Conservation (phyloP, 352 stramenopile species). For the Globisporangium paroecandrum region DNA sequence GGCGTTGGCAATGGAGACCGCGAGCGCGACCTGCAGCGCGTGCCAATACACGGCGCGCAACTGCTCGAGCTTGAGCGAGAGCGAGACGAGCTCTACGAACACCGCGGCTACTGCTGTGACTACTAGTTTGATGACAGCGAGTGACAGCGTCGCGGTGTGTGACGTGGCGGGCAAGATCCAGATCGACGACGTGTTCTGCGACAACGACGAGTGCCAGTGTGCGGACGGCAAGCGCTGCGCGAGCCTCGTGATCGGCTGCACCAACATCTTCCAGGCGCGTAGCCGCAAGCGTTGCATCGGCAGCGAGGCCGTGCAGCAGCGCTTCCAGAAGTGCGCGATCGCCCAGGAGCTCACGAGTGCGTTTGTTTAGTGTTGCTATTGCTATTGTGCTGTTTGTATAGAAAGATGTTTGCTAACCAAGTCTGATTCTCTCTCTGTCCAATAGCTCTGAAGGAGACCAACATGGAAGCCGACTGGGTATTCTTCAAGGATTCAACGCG, state of each 20-base stretch:
- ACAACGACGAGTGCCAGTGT: constrained; percentile 55
- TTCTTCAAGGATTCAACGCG: constrained; percentile 54
- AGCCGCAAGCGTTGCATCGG: constrained; percentile 69
- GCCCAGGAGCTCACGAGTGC: constrained; percentile 47
- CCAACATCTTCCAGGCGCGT: constrained; percentile 64
- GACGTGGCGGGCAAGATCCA: constrained; percentile 53
- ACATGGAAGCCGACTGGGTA: constrained; percentile 63
- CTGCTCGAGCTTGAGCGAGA: constrained; percentile 33
- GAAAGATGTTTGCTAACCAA: neutral
- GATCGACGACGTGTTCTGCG: constrained; percentile 82
- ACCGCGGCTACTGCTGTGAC: constrained; percentile 1
- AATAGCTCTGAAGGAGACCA: constrained; percentile 37
- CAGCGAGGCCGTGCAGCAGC: constrained; percentile 34
- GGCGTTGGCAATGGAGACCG: constrained; percentile 6
- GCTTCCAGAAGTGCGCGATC: constrained; percentile 51
- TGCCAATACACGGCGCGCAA: constrained; percentile 69
- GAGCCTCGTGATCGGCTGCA: constrained; percentile 62
- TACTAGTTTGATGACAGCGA: constrained; percentile 2
- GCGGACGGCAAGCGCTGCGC: constrained; percentile 46
- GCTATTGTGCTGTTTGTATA: no score
- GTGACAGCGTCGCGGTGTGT: constrained; percentile 44
- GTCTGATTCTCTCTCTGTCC: neutral
- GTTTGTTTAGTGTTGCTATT: constrained; percentile 11
- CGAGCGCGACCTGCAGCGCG: constrained; percentile 38
- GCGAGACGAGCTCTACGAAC: constrained; percentile 4